Evolutionary conservation across 129 eudicot genomes (phyloP), one percentile per base, ranked within the genome.

Genomic region (Erigeron canadensis): DNA sequence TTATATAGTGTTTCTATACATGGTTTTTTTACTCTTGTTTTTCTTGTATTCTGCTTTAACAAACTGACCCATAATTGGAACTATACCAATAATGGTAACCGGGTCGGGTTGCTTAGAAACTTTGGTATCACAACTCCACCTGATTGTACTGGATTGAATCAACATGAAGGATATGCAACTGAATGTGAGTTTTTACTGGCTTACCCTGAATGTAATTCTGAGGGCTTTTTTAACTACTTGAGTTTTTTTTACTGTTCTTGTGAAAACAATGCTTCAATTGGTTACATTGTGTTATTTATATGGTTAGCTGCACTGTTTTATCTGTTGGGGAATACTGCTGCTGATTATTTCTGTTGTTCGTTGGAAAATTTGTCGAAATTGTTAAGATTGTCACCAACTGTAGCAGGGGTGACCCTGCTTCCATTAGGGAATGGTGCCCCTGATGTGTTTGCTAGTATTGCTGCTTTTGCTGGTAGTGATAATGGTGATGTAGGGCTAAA

Each of bases 391-490:
- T 78, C 95, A 1, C 87, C 98, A 2, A 87, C 95, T 13, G 83
- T 89, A 28, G 96, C 96, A 7, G 98, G 98, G 57, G 98, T 93
- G 51, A 85, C 96, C 47, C 74, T 93, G 79, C 86, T 93, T 19
- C 96, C 98, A 4, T 69, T 93, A 13, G 98, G 98, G 7, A 93
- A 93, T 21, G 98, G 98, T 8, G 96, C 96, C 11, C 89, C 96
- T 12, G 98, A 89, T 67, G 95, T 93, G 53, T 93, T 93, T 63
- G 77, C 98, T 16, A 89, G 98, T 38, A 84, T 93, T 18, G 98
- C 96, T 10, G 89, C 98, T 16, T 89, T 89, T 71, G 84, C 81
- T 16, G 90, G 95, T 51, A 56, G 73, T 7, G 86, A 75, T 75
- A 81, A 84, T 37, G 90, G 91, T 16, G 95, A 79, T 16, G 96